These are phyloP conservation scores for Coemansia reversa DNA, from an alignment of 192 early-diverging fungal species.

Conservation along the genomic window DNA sequence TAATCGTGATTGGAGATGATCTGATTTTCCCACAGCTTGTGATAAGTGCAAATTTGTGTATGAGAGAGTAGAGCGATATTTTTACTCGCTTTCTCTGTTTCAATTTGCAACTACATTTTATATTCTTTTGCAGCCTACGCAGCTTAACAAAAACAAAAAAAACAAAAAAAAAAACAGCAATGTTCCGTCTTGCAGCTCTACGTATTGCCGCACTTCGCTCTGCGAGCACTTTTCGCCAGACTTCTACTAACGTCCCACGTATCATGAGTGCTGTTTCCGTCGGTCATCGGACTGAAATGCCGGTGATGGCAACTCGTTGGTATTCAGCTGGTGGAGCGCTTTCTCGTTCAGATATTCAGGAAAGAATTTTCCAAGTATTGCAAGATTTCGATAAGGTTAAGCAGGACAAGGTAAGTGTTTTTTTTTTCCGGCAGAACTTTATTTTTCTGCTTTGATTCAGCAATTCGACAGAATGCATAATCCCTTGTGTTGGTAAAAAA, in stretches of 20 bases:
- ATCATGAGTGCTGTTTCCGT: background rate
- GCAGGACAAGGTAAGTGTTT: constrained; percentile 74
- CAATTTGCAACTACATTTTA: no score
- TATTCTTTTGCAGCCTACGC: background rate
- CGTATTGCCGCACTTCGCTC: constrained; percentile 19
- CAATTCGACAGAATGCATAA: no score
- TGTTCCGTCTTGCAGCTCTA: constrained; percentile 44
- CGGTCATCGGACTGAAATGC: background rate
- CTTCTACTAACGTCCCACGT: constrained; percentile 1
- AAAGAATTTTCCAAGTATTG: constrained; percentile 84
- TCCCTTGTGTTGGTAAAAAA: no score
- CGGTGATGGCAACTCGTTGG: constrained; percentile 55
- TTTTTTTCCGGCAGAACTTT: background rate
- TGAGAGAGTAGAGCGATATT: no score
- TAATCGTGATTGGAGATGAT: no score
- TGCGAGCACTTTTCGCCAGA: background rate
- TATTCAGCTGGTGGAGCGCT: constrained; percentile 76
- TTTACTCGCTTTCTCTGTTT: no score
- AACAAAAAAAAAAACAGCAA: background rate
- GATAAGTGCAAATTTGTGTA: no score
- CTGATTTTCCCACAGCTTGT: no score
- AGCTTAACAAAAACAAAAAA: background rate
- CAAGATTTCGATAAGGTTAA: constrained; percentile 98
- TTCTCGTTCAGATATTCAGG: constrained; percentile 70
- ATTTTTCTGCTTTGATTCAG: no score